Conservation (phyloP, 2,329 filamentous ascomycete genomes). For the Cadophora malorum region DNA sequence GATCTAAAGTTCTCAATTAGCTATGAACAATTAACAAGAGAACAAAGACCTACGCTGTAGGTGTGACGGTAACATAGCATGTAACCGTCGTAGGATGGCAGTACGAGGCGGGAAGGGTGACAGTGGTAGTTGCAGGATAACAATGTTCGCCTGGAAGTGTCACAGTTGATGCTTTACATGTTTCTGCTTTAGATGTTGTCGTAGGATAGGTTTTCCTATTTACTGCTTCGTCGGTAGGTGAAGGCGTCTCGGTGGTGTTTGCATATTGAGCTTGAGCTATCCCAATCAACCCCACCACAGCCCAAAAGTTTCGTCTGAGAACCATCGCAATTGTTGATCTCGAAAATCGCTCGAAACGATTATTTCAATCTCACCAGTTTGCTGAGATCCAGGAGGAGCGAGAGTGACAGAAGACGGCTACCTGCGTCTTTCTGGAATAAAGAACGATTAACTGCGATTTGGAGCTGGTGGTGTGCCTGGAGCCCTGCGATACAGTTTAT, state of each 20-base stretch:
- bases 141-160: slow-evolving; percentile 15
- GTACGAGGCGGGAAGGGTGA: slow-evolving; percentile 6
- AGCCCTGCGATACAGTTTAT: slow-evolving; percentile 27
- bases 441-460: slow-evolving; percentile 36
- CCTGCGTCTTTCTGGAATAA: slow-evolving; percentile 32
- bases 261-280: slow-evolving; percentile 29
- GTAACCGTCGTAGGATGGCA: slow-evolving; percentile 21
- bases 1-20: background rate
- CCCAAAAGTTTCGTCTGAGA: slow-evolving; percentile 31
- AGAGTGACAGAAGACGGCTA: slow-evolving; percentile 30
- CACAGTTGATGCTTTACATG: slow-evolving; percentile 21
- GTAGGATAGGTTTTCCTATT: background rate
- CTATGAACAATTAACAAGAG: background rate
- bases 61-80: slow-evolving; percentile 22
- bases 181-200: slow-evolving; percentile 3
- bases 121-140: background rate
- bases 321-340: slow-evolving; percentile 30
- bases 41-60: background rate
- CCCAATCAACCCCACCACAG: slow-evolving; percentile 31
- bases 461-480: slow-evolving; percentile 33
- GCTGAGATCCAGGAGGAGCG: slow-evolving; percentile 40
- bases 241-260: slow-evolving; percentile 23
- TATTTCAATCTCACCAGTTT: slow-evolving; percentile 34
- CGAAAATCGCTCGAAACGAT: slow-evolving; percentile 33
- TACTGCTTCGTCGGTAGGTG: background rate